phyloP scores from a whole-genome alignment of 257 asterid species.

The Salvia rosmarinus region DNA sequence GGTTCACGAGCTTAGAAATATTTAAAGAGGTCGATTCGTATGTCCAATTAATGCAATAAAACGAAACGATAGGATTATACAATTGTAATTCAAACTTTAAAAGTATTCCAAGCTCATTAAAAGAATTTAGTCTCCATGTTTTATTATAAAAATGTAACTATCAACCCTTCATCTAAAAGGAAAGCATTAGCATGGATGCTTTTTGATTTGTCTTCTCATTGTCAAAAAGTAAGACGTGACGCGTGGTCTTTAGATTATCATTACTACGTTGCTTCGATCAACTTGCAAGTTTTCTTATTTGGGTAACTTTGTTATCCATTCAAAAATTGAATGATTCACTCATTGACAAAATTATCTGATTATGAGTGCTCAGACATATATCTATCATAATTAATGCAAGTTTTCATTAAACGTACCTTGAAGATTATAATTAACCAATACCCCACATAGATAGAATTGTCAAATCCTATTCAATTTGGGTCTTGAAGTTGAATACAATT shows the following conservation, averaged over 20 bases:
- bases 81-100: too few relatives aligned
- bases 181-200: not conserved
- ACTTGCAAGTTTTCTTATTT: not conserved
- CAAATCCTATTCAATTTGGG: not conserved
- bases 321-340: too few relatives aligned
- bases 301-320: not conserved
- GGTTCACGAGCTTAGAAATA: too few relatives aligned
- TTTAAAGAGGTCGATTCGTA: too few relatives aligned
- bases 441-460: not conserved
- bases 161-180: not conserved
- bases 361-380: not conserved
- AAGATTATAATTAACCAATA: not conserved
- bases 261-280: conserved; percentile 5
- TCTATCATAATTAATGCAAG: not conserved
- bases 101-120: too few relatives aligned
- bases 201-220: conserved; percentile 2
- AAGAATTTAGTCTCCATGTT: too few relatives aligned
- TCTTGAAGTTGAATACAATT: not conserved
- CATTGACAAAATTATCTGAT: not conserved
- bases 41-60: too few relatives aligned
- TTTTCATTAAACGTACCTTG: too few relatives aligned
- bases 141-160: too few relatives aligned
- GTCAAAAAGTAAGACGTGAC: conserved; percentile 15
- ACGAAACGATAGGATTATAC: too few relatives aligned
- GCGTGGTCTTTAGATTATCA: conserved; percentile 10